A percentile compares a stretch with the other conserved stretches of the same genome.
phyloP scores from a whole-genome alignment of 768 basidiomycete species.

The Mycena rosella region DNA sequence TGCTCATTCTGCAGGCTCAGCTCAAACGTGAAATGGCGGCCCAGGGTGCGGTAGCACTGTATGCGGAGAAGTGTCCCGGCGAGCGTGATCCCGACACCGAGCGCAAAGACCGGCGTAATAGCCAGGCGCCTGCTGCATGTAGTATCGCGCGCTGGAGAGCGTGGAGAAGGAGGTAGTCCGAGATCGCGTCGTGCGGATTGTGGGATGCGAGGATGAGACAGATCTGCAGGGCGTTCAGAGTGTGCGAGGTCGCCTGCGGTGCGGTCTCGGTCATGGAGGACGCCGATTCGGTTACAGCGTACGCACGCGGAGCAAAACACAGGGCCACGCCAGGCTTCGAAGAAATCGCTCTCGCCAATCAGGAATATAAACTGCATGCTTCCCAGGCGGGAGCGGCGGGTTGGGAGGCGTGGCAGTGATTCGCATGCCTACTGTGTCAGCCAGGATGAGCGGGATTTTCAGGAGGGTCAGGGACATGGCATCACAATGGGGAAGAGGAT shows the following conservation, averaged over 20 bases:
- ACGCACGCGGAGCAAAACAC: constrained; percentile 45
- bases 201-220: constrained; percentile 44
- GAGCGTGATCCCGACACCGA: constrained; percentile 48
- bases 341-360: constrained; percentile 52
- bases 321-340: constrained; percentile 44
- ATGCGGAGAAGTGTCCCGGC: constrained; percentile 51
- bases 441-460: constrained; percentile 52
- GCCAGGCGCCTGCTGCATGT: constrained; percentile 34
- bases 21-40: constrained; percentile 54
- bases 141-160: constrained; percentile 30
- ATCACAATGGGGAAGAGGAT: no score
- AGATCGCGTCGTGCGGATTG: constrained; percentile 28
- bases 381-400: constrained; percentile 38
- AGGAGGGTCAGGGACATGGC: no score
- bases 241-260: constrained; percentile 47
- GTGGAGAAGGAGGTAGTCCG: constrained; percentile 36
- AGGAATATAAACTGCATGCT: constrained; percentile 41
- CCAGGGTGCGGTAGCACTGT: constrained; percentile 51
- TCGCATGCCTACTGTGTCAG: constrained; percentile 52
- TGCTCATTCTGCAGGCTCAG: constrained; percentile 51
- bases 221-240: constrained; percentile 44
- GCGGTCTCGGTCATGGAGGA: no score
- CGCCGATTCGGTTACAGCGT: neutral
- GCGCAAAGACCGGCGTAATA: constrained; percentile 45
- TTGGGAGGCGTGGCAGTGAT: constrained; percentile 54